phyloP scores from a whole-genome alignment of 2,329 filamentous ascomycete genomes.

The Pseudocercospora musae region DNA sequence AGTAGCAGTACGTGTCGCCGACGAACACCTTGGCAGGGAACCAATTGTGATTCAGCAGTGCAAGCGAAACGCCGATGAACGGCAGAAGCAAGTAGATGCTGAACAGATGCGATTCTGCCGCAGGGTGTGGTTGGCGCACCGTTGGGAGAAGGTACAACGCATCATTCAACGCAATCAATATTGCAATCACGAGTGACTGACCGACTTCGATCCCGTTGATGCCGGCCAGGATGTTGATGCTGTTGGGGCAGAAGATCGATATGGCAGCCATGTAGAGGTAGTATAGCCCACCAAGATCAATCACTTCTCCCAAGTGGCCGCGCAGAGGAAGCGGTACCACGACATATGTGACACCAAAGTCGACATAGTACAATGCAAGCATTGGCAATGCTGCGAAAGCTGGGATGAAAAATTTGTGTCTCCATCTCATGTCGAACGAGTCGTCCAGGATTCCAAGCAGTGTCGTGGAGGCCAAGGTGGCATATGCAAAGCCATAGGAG shows the following conservation, averaged over 20 bases:
- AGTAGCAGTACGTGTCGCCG: conserved; percentile 98
- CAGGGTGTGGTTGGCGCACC: conserved; percentile 77
- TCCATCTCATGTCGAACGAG: conserved; percentile 96
- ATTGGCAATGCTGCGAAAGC: conserved; percentile 90
- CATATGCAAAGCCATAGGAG: conserved; percentile 89
- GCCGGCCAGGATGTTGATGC: conserved; percentile 99
- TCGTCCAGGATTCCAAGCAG: conserved; percentile 93
- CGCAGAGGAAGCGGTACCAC: conserved; percentile 85
- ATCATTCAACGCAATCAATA: conserved; percentile 82
- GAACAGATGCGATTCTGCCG: conserved; percentile 93
- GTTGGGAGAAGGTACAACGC: conserved; percentile 69
- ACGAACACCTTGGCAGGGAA: conserved; percentile 94
- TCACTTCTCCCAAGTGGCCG: conserved; percentile 76
- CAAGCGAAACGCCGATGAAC: conserved; percentile 87
- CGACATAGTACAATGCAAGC: conserved; percentile 95
- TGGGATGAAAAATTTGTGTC: conserved; percentile 97
- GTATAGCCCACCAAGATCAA: conserved; percentile 75
- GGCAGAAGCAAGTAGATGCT: conserved; percentile 91
- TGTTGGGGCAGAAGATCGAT: conserved; percentile 96
- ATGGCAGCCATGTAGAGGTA: conserved; percentile 96
- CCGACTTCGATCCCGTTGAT: conserved; percentile 97
- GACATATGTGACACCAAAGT: conserved; percentile 94
- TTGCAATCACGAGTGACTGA: conserved; percentile 86
- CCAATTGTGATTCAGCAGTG: conserved; percentile 88
- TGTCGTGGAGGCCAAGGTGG: conserved; percentile 85